A percentile compares a stretch with the other conserved stretches of the same genome.
phyloP scores from a whole-genome alignment of 768 basidiomycete genomes.

The Termitomyces heimii region DNA sequence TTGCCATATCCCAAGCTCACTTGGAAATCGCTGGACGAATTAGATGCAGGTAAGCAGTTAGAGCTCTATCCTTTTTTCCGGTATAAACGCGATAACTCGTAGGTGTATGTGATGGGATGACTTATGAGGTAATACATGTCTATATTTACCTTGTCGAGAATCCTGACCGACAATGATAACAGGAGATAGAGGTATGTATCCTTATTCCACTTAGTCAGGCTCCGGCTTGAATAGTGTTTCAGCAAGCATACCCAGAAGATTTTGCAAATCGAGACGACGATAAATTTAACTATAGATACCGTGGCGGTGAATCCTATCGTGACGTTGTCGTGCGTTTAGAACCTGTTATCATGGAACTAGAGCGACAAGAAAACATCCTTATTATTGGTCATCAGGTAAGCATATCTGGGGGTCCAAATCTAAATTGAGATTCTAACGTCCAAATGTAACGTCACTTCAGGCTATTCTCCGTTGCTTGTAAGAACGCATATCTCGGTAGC shows the following conservation, averaged over 20 bases:
- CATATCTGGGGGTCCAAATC: background rate
- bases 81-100: background rate
- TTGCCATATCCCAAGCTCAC: constrained; percentile 89
- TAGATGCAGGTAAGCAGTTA: constrained; percentile 72
- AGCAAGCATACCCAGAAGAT: constrained; percentile 96
- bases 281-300: constrained; percentile 98
- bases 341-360: constrained; percentile 98
- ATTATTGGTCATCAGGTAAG: constrained; percentile 91
- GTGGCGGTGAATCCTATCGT: constrained; percentile 96
- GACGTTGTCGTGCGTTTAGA: constrained; percentile 95
- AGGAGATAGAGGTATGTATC: constrained; percentile 81
- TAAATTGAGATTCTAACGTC: background rate
- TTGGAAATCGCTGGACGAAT: constrained; percentile 97
- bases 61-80: background rate
- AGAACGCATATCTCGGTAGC: constrained; percentile 19
- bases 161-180: background rate
- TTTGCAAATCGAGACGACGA: constrained; percentile 98
- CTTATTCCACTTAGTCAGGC: background rate
- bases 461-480: constrained; percentile 78
- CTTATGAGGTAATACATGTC: constrained; percentile 56
- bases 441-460: constrained; percentile 22
- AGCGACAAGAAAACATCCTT: constrained; percentile 94
- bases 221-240: background rate
- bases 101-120: constrained; percentile 99
- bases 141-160: background rate